phyloP scores from a whole-genome alignment of 2,329 filamentous ascomycete genomes.

The Sarocladiaceae sp. region DNA sequence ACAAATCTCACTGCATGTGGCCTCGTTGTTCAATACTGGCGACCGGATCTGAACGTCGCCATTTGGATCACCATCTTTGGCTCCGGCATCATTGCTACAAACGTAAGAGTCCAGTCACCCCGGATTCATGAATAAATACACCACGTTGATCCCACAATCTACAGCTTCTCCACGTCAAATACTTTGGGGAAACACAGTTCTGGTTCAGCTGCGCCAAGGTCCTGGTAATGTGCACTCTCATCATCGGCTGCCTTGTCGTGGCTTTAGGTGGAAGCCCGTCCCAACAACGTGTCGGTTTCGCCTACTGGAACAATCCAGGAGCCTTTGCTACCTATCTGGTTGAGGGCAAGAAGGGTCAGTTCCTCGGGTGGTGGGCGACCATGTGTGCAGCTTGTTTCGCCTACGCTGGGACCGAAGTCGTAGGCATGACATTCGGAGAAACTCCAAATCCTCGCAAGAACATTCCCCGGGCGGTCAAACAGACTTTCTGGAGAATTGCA shows the following conservation, averaged over 20 bases:
- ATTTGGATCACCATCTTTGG: constrained; percentile 31
- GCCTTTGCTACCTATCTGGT: constrained; percentile 31
- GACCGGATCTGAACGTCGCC: constrained; percentile 28
- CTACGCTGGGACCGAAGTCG: constrained; percentile 17
- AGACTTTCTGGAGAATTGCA: constrained; percentile 20
- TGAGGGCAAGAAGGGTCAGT: constrained; percentile 26
- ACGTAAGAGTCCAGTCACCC: constrained; percentile 14
- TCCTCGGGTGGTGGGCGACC: constrained; percentile 33
- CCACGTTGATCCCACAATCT: no score
- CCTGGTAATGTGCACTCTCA: constrained; percentile 33
- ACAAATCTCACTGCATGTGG: constrained; percentile 33
- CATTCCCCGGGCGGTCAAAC: constrained; percentile 17
- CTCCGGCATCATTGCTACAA: constrained; percentile 26
- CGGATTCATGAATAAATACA: no score
- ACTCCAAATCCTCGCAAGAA: constrained; percentile 18
- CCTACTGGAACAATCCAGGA: constrained; percentile 37
- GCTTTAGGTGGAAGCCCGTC: constrained; percentile 32
- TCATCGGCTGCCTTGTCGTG: constrained; percentile 25
- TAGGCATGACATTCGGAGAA: constrained; percentile 17
- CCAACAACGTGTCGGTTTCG: constrained; percentile 32
- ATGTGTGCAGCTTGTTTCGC: constrained; percentile 33
- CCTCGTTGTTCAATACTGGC: constrained; percentile 31
- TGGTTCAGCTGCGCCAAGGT: constrained; percentile 40
- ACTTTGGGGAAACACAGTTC: constrained; percentile 42
- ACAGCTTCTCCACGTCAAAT: constrained; percentile 29